Conservation (phyloP, 495 filamentous ascomycete species). For the Penicillium fimorum region DNA sequence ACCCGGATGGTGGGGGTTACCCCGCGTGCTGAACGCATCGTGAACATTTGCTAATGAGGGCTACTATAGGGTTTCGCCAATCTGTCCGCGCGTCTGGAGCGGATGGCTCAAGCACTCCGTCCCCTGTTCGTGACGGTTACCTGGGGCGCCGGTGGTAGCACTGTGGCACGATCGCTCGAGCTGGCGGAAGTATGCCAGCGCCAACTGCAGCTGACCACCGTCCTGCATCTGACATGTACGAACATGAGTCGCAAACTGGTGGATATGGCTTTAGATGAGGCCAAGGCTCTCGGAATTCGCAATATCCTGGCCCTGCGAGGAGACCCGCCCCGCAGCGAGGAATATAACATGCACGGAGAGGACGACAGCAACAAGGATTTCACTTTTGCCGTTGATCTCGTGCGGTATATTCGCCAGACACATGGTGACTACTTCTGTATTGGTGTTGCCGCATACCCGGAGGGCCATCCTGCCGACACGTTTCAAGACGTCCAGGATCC, state of each 20-base stretch:
- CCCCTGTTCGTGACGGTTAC: slow-evolving; percentile 97
- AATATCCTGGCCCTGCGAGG: slow-evolving; percentile 93
- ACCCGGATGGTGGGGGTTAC: slow-evolving; percentile 71
- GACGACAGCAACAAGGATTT: slow-evolving; percentile 76
- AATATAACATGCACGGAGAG: slow-evolving; percentile 70
- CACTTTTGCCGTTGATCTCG: slow-evolving; percentile 84
- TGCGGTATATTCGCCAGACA: slow-evolving; percentile 78
- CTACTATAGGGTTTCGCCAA: slow-evolving; percentile 74
- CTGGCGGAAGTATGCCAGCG: slow-evolving; percentile 94
- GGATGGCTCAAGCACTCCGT: slow-evolving; percentile 86
- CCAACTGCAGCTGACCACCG: slow-evolving; percentile 88
- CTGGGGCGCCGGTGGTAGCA: slow-evolving; percentile 95
- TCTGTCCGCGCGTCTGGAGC: slow-evolving; percentile 85
- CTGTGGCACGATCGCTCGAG: slow-evolving; percentile 84
- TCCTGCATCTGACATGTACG: slow-evolving; percentile 93
- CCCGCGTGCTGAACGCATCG: slow-evolving; percentile 25
- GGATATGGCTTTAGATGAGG: slow-evolving; percentile 86
- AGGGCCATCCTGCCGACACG: slow-evolving; percentile 91
- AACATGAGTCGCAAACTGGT: slow-evolving; percentile 89
- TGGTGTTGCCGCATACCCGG: slow-evolving; percentile 91
- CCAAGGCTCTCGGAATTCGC: slow-evolving; percentile 86
- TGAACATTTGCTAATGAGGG: slow-evolving; percentile 2
- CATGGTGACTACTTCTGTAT: slow-evolving; percentile 97
- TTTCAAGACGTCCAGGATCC: slow-evolving; percentile 77
- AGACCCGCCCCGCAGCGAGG: slow-evolving; percentile 86